These are phyloP conservation scores for Rehmannia glutinosa DNA, from an alignment of 257 asterid species.

Conservation along the genomic window DNA sequence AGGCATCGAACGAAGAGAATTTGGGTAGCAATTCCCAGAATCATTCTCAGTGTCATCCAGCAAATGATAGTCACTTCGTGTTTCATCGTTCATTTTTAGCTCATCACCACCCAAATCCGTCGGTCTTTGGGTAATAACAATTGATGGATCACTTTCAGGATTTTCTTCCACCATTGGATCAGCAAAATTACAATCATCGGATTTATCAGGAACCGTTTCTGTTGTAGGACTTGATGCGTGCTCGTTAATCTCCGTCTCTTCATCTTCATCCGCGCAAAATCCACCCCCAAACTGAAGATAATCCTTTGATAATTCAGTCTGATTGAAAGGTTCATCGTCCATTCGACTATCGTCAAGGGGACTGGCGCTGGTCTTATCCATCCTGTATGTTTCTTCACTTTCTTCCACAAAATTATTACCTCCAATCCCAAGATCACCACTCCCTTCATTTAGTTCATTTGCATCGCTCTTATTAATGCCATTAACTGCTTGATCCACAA, in stretches of 20 bases:
- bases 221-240: constrained; percentile 10
- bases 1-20: constrained; percentile 42
- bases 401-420: constrained; percentile 19
- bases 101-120: constrained; percentile 6
- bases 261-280: constrained; percentile 65
- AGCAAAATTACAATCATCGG: constrained; percentile 11
- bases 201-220: constrained; percentile 2
- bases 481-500: constrained; percentile 18
- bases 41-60: constrained; percentile 17
- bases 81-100: constrained; percentile 10
- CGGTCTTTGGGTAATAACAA: too few species aligned
- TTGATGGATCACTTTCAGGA: constrained; percentile 1
- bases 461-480: neutral
- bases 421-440: constrained; percentile 4
- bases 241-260: constrained; percentile 23
- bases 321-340: constrained; percentile 21
- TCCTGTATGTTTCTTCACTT: constrained; percentile 14
- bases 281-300: constrained; percentile 82
- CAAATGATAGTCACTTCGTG: neutral
- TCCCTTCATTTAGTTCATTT: constrained; percentile 9
- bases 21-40: neutral
- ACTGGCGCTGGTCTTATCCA: neutral
- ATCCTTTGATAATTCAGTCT: constrained; percentile 31
- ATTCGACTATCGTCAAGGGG: constrained; percentile 21
- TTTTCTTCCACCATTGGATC: constrained; percentile 19